Evolutionary conservation across 2,329 filamentous ascomycete species (phyloP), one percentile per base, ranked within the genome.

Genomic region (Neospermospora avenae): DNA sequence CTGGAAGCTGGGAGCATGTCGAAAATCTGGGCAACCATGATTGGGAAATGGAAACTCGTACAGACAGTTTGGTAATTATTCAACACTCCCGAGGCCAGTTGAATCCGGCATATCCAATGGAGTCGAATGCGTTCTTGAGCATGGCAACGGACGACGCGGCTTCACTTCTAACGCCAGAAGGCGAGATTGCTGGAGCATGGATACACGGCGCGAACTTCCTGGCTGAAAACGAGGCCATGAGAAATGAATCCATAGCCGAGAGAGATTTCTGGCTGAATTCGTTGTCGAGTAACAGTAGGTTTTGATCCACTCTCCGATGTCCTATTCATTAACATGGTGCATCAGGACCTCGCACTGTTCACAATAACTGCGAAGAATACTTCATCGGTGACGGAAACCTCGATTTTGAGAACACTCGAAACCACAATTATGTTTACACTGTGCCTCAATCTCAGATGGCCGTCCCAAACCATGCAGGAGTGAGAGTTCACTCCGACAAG

Each of bases 201-300:
- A 20, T 7, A n/a, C 44, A 10, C 14, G 55, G 55, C 13, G 44
- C 44, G 5, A 34, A 41, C 1, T 57, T 41, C 8, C n/a, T 14
- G 14, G 14, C 39, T 7, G 48, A 54, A 34, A 18, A 3, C 2
- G 41, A 55, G 8, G 22, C 54, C 18, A 25, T 57, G 54, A 39
- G 20, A 18, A 39, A 20, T 3, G 28, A 46, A 8, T 20, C 16
- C 18, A 18, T 4, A 24, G 10, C 45, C 34, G 28, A 58, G 35
- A 54, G n/a, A 11, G 39, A 46, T 1, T 51, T 35, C n/a, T 24
- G 55, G 25, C 37, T 58, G 5, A 42, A 13, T 35, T 37, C 34
- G 31, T 34, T 60, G 42, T 57, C 22, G 16, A 63, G 53, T 18
- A 37, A 35, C 14, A 42, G 60, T 63, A 63, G 10, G 54, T 51